Conservation (phyloP, 2,329 filamentous ascomycete species). For the Diaporthe eres region DNA sequence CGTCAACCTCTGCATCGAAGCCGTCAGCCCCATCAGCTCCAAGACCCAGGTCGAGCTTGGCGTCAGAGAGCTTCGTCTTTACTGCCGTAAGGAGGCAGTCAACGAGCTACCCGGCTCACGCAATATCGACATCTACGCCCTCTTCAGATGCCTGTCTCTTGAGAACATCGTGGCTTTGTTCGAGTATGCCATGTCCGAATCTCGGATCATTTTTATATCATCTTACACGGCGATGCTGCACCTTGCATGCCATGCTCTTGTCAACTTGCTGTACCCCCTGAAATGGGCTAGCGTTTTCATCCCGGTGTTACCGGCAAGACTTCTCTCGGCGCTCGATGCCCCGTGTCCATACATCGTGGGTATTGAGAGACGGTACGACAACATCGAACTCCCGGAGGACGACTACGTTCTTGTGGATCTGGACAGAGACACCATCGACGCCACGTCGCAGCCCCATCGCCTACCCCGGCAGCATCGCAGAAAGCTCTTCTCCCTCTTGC, state of each 20-base stretch:
- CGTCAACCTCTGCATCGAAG: constrained; percentile 95
- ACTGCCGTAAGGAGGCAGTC: constrained; percentile 90
- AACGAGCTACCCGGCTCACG: constrained; percentile 95
- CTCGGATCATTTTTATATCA: constrained; percentile 94
- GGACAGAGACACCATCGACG: constrained; percentile 91
- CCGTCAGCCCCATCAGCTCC: constrained; percentile 90
- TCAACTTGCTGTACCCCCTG: constrained; percentile 88
- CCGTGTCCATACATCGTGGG: constrained; percentile 98
- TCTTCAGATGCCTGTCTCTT: constrained; percentile 91
- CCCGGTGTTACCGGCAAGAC: constrained; percentile 86
- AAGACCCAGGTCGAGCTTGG: constrained; percentile 96
- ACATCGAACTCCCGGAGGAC: constrained; percentile 88
- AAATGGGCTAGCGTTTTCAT: constrained; percentile 97
- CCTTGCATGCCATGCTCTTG: constrained; percentile 88
- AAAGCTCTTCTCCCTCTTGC: constrained; percentile 89
- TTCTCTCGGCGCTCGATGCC: constrained; percentile 92
- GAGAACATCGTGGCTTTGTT: constrained; percentile 94
- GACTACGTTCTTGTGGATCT: constrained; percentile 96
- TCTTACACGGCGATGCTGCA: constrained; percentile 98
- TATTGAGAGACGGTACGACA: constrained; percentile 92
- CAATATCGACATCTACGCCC: constrained; percentile 90
- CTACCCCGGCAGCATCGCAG: constrained; percentile 90
- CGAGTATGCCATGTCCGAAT: constrained; percentile 93
- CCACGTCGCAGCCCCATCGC: constrained; percentile 81
- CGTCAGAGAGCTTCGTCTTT: constrained; percentile 89